Evolutionary conservation across 495 filamentous ascomycete species (phyloP).

Genomic region (Talaromyces adpressus): DNA sequence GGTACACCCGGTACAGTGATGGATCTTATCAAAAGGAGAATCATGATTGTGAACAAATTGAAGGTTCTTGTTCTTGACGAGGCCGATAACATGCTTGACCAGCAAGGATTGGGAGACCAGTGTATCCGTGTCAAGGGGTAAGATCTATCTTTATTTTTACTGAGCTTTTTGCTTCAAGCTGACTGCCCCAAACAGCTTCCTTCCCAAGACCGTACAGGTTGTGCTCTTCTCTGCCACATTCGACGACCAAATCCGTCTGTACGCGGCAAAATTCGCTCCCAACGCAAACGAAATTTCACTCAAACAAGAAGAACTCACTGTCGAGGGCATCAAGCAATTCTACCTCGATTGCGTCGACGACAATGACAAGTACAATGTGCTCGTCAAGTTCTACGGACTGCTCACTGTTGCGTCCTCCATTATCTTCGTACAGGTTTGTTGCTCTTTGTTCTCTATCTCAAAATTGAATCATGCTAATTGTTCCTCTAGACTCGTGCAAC

Average conservation of each 20-base stretch:
- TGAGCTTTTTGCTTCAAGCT: constrained; percentile 5
- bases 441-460: constrained; percentile 27
- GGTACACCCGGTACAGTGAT: constrained; percentile 92
- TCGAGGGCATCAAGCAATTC: constrained; percentile 94
- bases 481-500: constrained; percentile 62
- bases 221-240: constrained; percentile 97
- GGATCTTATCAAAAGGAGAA: constrained; percentile 70
- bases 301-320: constrained; percentile 82
- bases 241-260: constrained; percentile 72
- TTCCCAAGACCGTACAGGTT: constrained; percentile 68
- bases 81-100: constrained; percentile 93
- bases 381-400: constrained; percentile 87
- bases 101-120: constrained; percentile 91
- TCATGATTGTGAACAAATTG: constrained; percentile 56
- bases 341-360: constrained; percentile 85
- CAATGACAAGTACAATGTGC: constrained; percentile 74
- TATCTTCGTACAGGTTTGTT: constrained; percentile 83
- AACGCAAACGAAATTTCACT: constrained; percentile 83
- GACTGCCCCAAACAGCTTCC: constrained; percentile 39
- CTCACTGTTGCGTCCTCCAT: constrained; percentile 96
- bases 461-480: constrained; percentile 6
- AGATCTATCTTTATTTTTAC: no score
- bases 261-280: constrained; percentile 73
- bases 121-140: constrained; percentile 82
- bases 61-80: constrained; percentile 85